phyloP scores from a whole-genome alignment of 345 rosid genomes.

The Physaria fendleri region DNA sequence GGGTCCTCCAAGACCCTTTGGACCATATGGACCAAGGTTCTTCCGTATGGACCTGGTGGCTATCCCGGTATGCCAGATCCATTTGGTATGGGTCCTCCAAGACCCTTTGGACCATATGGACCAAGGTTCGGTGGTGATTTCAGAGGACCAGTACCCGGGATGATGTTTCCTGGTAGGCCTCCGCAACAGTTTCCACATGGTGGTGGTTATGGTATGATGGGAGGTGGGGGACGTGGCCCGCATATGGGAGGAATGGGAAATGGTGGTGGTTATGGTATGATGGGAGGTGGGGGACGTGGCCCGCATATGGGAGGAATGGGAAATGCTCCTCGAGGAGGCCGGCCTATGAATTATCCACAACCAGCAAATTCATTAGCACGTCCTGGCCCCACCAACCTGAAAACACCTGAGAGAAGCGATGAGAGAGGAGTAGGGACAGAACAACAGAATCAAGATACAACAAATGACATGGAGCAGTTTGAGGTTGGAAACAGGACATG shows the following conservation, averaged over 20 bases:
- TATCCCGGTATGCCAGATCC: constrained; percentile 80
- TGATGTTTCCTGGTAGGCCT: constrained; percentile 97
- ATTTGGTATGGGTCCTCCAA: constrained; percentile 72
- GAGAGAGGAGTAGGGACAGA: constrained; percentile 35
- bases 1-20: too few relatives aligned
- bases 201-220: constrained; percentile 92
- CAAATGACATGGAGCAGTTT: constrained; percentile 44
- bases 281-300: constrained; percentile 84
- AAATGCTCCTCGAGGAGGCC: constrained; percentile 46
- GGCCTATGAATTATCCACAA: constrained; percentile 55
- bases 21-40: too few relatives aligned
- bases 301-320: constrained; percentile 88
- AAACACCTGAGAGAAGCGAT: constrained; percentile 37
- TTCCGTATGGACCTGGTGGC: constrained; percentile 76
- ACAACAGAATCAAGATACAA: constrained; percentile 38
- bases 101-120: constrained; percentile 77
- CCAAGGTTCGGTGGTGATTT: constrained; percentile 93
- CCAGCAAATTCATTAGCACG: constrained; percentile 39
- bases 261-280: constrained; percentile 85
- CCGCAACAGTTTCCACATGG: constrained; percentile 83
- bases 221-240: constrained; percentile 80
- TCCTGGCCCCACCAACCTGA: constrained; percentile 46
- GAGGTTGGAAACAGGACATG: too few relatives aligned
- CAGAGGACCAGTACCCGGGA: constrained; percentile 63
- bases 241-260: constrained; percentile 84